phyloP scores from a whole-genome alignment of 345 rosid species.

The Bruguiera gymnorhiza region DNA sequence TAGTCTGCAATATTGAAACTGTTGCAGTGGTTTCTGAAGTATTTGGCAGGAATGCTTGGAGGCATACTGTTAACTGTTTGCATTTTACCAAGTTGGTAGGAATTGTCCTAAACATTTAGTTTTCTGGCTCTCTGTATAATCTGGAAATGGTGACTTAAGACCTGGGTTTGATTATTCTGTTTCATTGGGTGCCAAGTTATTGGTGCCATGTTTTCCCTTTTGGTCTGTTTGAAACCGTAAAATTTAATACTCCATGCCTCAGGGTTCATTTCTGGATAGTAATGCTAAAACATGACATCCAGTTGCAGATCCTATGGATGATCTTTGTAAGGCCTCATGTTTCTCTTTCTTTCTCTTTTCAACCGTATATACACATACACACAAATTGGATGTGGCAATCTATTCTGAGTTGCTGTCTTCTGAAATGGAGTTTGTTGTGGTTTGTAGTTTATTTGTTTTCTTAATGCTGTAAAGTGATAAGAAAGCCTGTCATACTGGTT shows the following conservation, averaged over 20 bases:
- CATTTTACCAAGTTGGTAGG: not conserved
- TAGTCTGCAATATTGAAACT: not conserved
- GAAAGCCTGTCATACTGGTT: constrained; percentile 22
- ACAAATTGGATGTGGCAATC: not conserved
- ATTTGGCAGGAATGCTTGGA: constrained; percentile 91
- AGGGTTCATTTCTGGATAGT: constrained; percentile 90
- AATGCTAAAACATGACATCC: constrained; percentile 95
- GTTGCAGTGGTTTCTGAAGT: constrained; percentile 88
- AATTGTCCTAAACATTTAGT: not conserved
- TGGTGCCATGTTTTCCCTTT: not conserved
- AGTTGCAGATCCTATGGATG: constrained; percentile 93
- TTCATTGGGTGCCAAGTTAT: not conserved
- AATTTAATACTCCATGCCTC: constrained; percentile 10
- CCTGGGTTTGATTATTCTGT: not conserved
- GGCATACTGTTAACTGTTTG: constrained; percentile 85
- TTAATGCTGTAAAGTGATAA: constrained; percentile 7
- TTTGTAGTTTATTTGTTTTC: too few relatives aligned
- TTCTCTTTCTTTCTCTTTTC: constrained; percentile 5
- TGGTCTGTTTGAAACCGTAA: not conserved
- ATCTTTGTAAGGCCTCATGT: constrained; percentile 54
- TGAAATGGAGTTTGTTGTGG: too few relatives aligned
- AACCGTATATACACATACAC: not conserved
- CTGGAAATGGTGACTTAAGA: not conserved
- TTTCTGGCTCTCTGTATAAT: not conserved
- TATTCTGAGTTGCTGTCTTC: not conserved